Evolutionary conservation across 2,329 filamentous ascomycete species (phyloP).

Genomic region (Aspergillus sp.): DNA sequence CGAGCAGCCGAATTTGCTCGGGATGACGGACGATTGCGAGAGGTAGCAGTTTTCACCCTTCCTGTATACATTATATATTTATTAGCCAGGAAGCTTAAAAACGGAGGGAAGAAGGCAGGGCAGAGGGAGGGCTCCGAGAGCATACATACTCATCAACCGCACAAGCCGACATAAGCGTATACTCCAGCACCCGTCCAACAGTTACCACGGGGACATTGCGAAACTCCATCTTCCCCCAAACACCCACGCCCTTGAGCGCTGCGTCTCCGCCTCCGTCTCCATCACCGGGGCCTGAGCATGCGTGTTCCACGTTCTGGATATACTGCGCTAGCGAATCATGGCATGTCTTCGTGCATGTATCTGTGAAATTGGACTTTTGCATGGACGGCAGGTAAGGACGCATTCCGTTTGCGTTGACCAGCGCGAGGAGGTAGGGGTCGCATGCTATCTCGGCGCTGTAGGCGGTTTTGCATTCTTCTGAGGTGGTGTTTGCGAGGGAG

Average conservation of each 20-base stretch:
- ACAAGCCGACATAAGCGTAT: constrained; percentile 11
- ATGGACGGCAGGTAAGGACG: background rate
- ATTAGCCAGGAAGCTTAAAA: background rate
- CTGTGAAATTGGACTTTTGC: constrained; percentile 2
- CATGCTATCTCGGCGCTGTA: constrained; percentile 15
- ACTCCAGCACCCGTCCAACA: constrained; percentile 7
- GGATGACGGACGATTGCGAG: background rate
- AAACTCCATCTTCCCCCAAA: background rate
- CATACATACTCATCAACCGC: constrained; percentile 13
- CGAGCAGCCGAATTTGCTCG: constrained; percentile 1
- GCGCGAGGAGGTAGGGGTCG: constrained; percentile 5
- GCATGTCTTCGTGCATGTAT: constrained; percentile 11
- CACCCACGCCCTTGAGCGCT: background rate
- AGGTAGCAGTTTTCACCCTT: constrained; percentile 7
- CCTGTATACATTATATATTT: background rate
- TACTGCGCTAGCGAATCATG: constrained; percentile 8
- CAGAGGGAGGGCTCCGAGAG: background rate
- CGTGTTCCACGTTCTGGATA: constrained; percentile 6
- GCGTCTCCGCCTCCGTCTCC: constrained; percentile 8
- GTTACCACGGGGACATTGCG: constrained; percentile 6
- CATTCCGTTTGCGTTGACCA: constrained; percentile 4
- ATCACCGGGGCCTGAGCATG: constrained; percentile 3
- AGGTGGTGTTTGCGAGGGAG: constrained; percentile 11
- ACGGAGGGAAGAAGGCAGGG: too few species aligned
- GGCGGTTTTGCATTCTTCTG: constrained; percentile 12